These are phyloP conservation scores for Caloboletus firmus DNA, from an alignment of 1,284 basidiomycete genomes.

Conservation along the genomic window DNA sequence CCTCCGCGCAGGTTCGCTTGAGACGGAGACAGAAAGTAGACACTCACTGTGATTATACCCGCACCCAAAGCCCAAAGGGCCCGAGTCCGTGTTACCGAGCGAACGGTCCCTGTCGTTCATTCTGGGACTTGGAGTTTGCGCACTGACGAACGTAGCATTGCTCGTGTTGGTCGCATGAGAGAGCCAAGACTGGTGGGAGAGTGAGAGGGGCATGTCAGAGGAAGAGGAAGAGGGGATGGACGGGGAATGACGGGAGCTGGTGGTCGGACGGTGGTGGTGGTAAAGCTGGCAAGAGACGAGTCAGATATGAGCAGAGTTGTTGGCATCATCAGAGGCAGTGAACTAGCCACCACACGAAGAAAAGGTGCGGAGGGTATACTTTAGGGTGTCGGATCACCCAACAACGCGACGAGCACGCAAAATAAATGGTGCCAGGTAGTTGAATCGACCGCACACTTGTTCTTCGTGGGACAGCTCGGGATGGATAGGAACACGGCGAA, in stretches of 20 bases:
- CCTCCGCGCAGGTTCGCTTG: slow-evolving; percentile 2
- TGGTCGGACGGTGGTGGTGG: slow-evolving; percentile 12
- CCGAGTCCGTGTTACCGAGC: slow-evolving; percentile 3
- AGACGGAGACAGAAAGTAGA: not conserved
- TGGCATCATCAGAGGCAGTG: slow-evolving; percentile 27
- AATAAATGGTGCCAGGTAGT: not conserved
- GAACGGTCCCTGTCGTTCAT: slow-evolving; percentile 21
- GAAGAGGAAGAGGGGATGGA: not conserved
- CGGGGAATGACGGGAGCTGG: not conserved
- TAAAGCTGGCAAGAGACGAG: slow-evolving; percentile 12
- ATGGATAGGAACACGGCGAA: not conserved
- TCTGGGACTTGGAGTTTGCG: not conserved
- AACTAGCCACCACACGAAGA: slow-evolving; percentile 15
- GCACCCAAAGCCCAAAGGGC: slow-evolving; percentile 1
- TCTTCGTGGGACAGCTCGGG: slow-evolving; percentile 18
- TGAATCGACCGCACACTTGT: slow-evolving; percentile 2
- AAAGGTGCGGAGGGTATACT: not conserved
- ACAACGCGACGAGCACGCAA: not conserved
- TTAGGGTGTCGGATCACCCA: slow-evolving; percentile 9
- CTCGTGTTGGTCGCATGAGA: slow-evolving; percentile 2
- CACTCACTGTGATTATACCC: slow-evolving; percentile 16
- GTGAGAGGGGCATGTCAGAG: slow-evolving; percentile 14
- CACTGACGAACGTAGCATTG: not conserved
- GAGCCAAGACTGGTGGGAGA: slow-evolving; percentile 21
- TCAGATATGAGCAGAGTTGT: slow-evolving; percentile 8